Evolutionary conservation across 2,329 filamentous ascomycete species (phyloP).

Genomic region (Xylaria sp.): DNA sequence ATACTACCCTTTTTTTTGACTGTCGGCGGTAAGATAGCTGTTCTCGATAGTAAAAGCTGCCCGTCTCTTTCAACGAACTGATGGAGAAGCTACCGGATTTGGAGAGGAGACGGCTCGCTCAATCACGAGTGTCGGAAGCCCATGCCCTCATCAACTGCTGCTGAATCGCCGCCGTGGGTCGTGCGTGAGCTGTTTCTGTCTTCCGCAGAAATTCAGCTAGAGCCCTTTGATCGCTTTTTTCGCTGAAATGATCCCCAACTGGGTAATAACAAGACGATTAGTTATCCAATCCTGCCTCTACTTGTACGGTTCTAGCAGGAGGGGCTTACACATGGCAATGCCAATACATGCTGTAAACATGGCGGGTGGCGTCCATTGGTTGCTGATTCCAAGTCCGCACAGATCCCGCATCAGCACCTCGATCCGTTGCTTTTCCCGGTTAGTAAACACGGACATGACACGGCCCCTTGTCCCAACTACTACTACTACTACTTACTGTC

Average conservation of each 20-base stretch:
- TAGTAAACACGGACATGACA: constrained; percentile 6
- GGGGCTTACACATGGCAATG: constrained; percentile 44
- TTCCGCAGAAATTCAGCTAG: constrained; percentile 42
- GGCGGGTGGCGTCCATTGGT: constrained; percentile 49
- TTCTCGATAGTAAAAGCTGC: background rate
- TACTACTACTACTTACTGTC: constrained; percentile 33
- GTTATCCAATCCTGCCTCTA: background rate
- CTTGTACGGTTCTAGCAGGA: background rate
- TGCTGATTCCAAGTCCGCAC: constrained; percentile 55
- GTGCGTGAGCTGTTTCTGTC: constrained; percentile 47
- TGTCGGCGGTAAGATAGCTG: background rate
- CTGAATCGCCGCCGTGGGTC: constrained; percentile 46
- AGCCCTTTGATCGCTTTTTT: constrained; percentile 43
- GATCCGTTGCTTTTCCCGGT: constrained; percentile 37
- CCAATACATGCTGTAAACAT: constrained; percentile 54
- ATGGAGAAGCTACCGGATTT: background rate
- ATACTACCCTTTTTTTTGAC: background rate
- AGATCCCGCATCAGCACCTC: constrained; percentile 45
- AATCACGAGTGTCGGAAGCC: constrained; percentile 35
- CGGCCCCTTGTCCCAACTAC: background rate
- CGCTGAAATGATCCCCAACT: constrained; percentile 46
- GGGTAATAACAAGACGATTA: constrained; percentile 1
- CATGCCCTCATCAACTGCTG: constrained; percentile 44
- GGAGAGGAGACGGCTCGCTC: background rate
- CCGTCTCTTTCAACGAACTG: background rate